phyloP scores from a whole-genome alignment of 2,329 filamentous ascomycete genomes.

The Lachnellula hyalina region DNA sequence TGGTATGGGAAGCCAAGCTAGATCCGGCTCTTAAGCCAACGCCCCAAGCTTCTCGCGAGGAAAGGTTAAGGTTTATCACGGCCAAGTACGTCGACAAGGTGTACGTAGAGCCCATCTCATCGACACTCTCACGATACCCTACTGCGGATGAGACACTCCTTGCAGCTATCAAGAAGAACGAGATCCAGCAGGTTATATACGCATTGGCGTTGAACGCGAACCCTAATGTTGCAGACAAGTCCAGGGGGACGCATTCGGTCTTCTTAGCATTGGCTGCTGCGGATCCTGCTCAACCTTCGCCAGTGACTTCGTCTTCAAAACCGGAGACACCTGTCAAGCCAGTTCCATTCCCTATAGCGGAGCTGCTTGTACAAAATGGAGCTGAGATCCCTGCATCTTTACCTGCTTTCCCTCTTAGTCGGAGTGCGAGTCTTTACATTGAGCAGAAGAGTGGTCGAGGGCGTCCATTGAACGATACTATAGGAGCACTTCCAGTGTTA shows the following conservation, averaged over 20 bases:
- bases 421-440: conserved; percentile 75
- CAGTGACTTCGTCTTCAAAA: conserved; percentile 39
- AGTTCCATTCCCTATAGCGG: conserved; percentile 79
- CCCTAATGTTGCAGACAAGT: conserved; percentile 80
- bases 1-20: conserved; percentile 88
- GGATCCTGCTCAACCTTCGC: conserved; percentile 75
- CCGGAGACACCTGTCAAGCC: conserved; percentile 38
- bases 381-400: conserved; percentile 73
- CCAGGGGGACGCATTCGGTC: conserved; percentile 80
- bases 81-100: conserved; percentile 84
- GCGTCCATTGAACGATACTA: conserved; percentile 45
- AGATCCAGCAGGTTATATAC: conserved; percentile 89
- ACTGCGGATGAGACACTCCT: conserved; percentile 84
- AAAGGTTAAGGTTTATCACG: conserved; percentile 91
- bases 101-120: conserved; percentile 73
- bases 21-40: conserved; percentile 67
- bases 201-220: conserved; percentile 82
- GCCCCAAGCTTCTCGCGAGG: conserved; percentile 76
- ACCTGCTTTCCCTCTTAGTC: conserved; percentile 78
- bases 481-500: conserved; percentile 56
- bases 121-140: conserved; percentile 68
- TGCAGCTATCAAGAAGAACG: conserved; percentile 91
- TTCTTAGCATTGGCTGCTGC: conserved; percentile 89
- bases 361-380: conserved; percentile 88
- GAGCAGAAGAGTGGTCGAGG: conserved; percentile 63